phyloP scores from a whole-genome alignment of 2,329 filamentous ascomycete species.

The Aspergillus quadrilineatus region DNA sequence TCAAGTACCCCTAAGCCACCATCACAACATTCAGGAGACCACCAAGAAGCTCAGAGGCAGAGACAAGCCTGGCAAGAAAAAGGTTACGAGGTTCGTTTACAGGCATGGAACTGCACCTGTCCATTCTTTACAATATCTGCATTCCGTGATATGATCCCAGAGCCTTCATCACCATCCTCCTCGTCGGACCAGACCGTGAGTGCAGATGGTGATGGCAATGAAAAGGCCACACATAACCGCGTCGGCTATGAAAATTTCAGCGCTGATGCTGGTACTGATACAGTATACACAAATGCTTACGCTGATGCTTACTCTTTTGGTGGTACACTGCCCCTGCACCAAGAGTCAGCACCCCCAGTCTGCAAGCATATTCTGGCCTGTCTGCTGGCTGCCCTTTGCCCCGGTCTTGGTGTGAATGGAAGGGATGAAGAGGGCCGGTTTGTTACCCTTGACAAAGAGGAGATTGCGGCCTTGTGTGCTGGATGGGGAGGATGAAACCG shows the following conservation, averaged over 20 bases:
- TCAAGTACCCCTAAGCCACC: conserved; percentile 26
- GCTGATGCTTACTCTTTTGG: conserved; percentile 36
- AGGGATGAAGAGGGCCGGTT: conserved; percentile 26
- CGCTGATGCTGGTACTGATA: not conserved
- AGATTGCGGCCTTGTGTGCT: conserved; percentile 69
- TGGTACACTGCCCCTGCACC: conserved; percentile 31
- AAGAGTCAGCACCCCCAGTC: conserved; percentile 37
- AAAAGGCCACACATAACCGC: not conserved
- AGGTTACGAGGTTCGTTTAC: conserved; percentile 69
- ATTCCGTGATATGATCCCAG: conserved; percentile 52
- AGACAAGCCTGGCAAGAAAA: conserved; percentile 22
- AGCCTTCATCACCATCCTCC: not conserved
- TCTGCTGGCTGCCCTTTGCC: conserved; percentile 68
- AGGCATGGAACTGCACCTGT: conserved; percentile 86
- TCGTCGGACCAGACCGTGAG: not conserved
- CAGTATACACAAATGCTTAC: not conserved
- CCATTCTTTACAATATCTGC: conserved; percentile 75
- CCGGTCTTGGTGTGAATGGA: conserved; percentile 48
- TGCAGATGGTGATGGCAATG: conserved; percentile 17
- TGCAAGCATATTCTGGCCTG: conserved; percentile 93
- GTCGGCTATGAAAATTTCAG: not conserved
- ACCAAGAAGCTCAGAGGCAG: conserved; percentile 21
- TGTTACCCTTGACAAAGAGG: conserved; percentile 54
- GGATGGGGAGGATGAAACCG: conserved; percentile 41
- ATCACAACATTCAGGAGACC: conserved; percentile 13